Evolutionary conservation across 768 basidiomycete species (phyloP).

Genomic region (Dioszegia aurantiaca): DNA sequence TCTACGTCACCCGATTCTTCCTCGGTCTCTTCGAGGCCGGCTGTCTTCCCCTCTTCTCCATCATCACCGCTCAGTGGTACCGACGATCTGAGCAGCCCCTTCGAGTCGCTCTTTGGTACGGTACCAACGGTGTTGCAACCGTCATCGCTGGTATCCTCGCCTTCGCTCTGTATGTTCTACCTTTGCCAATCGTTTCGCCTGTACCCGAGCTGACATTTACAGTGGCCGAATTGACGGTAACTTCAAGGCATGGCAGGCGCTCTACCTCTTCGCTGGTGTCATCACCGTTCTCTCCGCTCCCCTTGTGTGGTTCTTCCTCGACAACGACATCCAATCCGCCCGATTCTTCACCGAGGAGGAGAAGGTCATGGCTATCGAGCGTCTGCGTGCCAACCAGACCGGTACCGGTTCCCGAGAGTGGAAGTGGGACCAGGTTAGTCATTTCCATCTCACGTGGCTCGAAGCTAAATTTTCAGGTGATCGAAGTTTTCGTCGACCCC

Average conservation of each 20-base stretch:
- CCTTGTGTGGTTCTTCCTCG: conserved; percentile 40
- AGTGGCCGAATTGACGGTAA: conserved; percentile 37
- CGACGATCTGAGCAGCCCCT: conserved; percentile 41
- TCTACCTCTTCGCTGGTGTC: conserved; percentile 46
- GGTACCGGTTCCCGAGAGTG: conserved; percentile 46
- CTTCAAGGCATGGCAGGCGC: conserved; percentile 41
- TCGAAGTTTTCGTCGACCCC: conserved; percentile 40
- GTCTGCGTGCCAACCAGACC: conserved; percentile 49
- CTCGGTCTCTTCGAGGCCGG: conserved; percentile 51
- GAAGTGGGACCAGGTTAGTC: conserved; percentile 29
- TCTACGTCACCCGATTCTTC: conserved; percentile 51
- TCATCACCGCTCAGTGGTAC: conserved; percentile 53
- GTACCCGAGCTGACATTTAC: neutral
- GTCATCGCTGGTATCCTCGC: conserved; percentile 41
- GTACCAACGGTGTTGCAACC: conserved; percentile 46
- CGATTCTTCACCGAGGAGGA: conserved; percentile 45
- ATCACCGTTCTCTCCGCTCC: conserved; percentile 45
- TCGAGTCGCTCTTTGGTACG: conserved; percentile 43
- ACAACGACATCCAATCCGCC: conserved; percentile 36
- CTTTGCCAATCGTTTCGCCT: conserved; percentile 50
- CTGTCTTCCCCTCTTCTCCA: conserved; percentile 53
- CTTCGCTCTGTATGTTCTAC: conserved; percentile 43
- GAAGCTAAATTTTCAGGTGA: neutral
- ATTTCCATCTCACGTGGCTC: no score
- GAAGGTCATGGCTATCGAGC: conserved; percentile 43